A percentile compares a stretch with the other conserved stretches of the same genome.
Evolutionary conservation across 2,329 filamentous ascomycete species (phyloP).

Genomic region (Monosporascus sp.): DNA sequence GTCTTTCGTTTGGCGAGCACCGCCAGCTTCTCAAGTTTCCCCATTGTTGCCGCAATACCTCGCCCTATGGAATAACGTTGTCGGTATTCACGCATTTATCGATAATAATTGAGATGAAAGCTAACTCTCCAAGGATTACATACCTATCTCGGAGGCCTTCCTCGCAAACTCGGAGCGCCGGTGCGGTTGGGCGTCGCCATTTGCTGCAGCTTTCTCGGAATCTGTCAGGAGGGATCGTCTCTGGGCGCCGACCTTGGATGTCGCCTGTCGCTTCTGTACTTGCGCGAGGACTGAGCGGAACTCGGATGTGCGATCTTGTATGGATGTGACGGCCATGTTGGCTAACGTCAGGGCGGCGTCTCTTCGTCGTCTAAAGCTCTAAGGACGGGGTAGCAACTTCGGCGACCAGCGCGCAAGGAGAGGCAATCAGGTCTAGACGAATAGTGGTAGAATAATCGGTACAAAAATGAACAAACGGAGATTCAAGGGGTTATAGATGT

Average conservation of each 20-base stretch:
- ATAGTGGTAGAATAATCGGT: no score
- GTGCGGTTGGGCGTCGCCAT: constrained; percentile 46
- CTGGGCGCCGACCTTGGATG: constrained; percentile 72
- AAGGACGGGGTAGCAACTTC: background rate
- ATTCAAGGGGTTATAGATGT: no score
- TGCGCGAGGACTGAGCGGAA: constrained; percentile 88
- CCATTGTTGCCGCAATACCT: constrained; percentile 88
- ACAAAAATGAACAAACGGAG: no score
- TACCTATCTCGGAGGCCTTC: constrained; percentile 73
- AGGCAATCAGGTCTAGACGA: no score
- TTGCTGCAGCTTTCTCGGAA: constrained; percentile 61
- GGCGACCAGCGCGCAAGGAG: background rate
- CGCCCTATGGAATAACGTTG: constrained; percentile 46
- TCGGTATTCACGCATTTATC: background rate
- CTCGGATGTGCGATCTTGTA: constrained; percentile 94
- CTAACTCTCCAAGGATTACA: background rate
- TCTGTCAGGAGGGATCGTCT: constrained; percentile 75
- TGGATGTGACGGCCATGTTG: constrained; percentile 64
- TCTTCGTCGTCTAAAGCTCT: background rate
- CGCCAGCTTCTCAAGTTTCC: constrained; percentile 87
- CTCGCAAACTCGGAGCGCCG: constrained; percentile 86
- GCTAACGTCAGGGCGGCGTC: constrained; percentile 1
- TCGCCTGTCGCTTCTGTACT: constrained; percentile 73
- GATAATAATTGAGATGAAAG: background rate
- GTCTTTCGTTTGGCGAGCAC: constrained; percentile 95